These are phyloP conservation scores for Larix sibirica DNA, from an alignment of 83 land plant genomes.

Conservation along the genomic window DNA sequence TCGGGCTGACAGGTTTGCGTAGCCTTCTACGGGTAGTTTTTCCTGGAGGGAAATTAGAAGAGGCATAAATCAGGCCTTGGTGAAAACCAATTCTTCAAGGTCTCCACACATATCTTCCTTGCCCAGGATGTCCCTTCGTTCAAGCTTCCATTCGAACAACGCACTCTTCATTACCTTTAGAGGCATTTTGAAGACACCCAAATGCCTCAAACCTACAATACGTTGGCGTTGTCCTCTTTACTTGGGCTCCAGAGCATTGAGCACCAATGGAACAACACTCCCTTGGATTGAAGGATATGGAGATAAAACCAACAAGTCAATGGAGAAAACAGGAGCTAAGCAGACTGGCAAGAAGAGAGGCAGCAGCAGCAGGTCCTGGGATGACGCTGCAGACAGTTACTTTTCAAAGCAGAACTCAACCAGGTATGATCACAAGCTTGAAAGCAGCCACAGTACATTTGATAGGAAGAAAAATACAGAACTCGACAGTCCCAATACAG, in stretches of 20 bases:
- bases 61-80: too few species aligned
- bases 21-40: too few species aligned
- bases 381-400: slow-evolving; percentile 7
- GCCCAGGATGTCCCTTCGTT: background rate
- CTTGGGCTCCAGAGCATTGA: background rate
- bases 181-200: background rate
- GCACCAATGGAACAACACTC: background rate
- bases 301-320: background rate
- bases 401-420: slow-evolving; percentile 4
- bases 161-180: background rate
- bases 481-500: background rate
- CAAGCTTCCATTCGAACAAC: background rate
- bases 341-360: background rate
- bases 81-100: background rate
- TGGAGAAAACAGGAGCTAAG: background rate
- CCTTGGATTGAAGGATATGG: slow-evolving; percentile 11
- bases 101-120: background rate
- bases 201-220: background rate
- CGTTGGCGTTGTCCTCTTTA: background rate
- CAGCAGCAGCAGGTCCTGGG: background rate
- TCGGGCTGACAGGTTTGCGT: too few species aligned
- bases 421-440: background rate
- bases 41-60: too few species aligned
- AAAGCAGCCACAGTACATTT: background rate
- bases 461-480: background rate